A percentile compares a stretch with the other conserved stretches of the same genome.
Conservation (phyloP, 371 early-diverging fungal species). For the Mortierella sp. region DNA sequence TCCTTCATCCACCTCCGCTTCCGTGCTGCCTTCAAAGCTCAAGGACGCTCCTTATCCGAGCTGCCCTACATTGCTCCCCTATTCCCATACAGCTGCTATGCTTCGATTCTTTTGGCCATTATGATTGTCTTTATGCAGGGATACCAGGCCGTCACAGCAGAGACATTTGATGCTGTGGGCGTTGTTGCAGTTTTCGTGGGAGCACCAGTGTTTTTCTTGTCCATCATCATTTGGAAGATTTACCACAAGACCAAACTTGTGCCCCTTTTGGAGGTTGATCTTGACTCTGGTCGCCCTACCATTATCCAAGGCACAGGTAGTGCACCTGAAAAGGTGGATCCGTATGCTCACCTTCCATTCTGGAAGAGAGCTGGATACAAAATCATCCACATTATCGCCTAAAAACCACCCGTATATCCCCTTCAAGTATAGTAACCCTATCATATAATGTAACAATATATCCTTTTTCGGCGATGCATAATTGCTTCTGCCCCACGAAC, state of each 20-base stretch:
- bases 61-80: slow-evolving; percentile 81
- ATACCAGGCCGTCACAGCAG: slow-evolving; percentile 63
- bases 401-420: not conserved
- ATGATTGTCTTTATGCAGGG: slow-evolving; percentile 79
- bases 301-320: slow-evolving; percentile 23
- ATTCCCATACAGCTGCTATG: slow-evolving; percentile 76
- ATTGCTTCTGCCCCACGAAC: too few relatives aligned
- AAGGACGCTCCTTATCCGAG: slow-evolving; percentile 71
- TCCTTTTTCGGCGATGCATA: too few relatives aligned
- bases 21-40: slow-evolving; percentile 80
- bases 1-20: slow-evolving; percentile 86
- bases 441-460: too few relatives aligned
- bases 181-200: slow-evolving; percentile 67
- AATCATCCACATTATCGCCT: slow-evolving; percentile 25
- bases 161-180: slow-evolving; percentile 58
- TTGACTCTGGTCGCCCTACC: slow-evolving; percentile 66
- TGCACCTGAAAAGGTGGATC: slow-evolving; percentile 1
- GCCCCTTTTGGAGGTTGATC: slow-evolving; percentile 68
- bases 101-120: slow-evolving; percentile 68
- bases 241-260: slow-evolving; percentile 65
- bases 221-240: slow-evolving; percentile 65
- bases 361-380: slow-evolving; percentile 22
- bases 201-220: slow-evolving; percentile 59
- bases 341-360: slow-evolving; percentile 7
- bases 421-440: too few relatives aligned